These are phyloP conservation scores for Galeopsis tetrahit DNA, from an alignment of 257 asterid species.

Conservation along the genomic window DNA sequence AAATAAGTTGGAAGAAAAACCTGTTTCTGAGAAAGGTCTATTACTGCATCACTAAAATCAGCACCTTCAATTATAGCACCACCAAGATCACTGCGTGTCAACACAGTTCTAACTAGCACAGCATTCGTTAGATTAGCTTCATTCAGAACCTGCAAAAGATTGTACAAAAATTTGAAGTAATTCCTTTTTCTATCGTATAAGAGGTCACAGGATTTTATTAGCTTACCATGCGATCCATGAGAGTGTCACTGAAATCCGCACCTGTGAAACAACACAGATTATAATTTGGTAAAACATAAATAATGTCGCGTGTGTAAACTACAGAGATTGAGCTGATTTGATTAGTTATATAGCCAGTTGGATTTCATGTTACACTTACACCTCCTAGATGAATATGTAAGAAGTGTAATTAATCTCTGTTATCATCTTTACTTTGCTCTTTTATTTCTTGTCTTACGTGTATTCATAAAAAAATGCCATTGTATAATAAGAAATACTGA, in stretches of 20 bases:
- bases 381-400: too few species aligned
- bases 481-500: not conserved
- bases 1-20: conserved; percentile 37
- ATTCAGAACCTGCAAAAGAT: conserved; percentile 65
- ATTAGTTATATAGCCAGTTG: not conserved
- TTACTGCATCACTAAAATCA: conserved; percentile 92
- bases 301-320: not conserved
- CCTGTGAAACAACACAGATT: conserved; percentile 48
- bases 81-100: conserved; percentile 92
- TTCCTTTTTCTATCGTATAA: not conserved
- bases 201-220: conserved; percentile 10
- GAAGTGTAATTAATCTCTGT: not conserved
- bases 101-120: conserved; percentile 82
- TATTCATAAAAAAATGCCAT: too few species aligned
- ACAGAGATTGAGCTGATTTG: not conserved
- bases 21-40: conserved; percentile 90
- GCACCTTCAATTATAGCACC: conserved; percentile 91
- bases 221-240: conserved; percentile 97
- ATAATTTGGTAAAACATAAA: conserved; percentile 9
- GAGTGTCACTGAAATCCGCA: conserved; percentile 93
- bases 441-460: too few species aligned
- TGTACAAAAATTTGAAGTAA: not conserved
- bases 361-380: not conserved
- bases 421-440: not conserved
- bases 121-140: conserved; percentile 95